Evolutionary conservation across 2,329 filamentous ascomycete genomes (phyloP).

Genomic region (Alternaria arbusti): DNA sequence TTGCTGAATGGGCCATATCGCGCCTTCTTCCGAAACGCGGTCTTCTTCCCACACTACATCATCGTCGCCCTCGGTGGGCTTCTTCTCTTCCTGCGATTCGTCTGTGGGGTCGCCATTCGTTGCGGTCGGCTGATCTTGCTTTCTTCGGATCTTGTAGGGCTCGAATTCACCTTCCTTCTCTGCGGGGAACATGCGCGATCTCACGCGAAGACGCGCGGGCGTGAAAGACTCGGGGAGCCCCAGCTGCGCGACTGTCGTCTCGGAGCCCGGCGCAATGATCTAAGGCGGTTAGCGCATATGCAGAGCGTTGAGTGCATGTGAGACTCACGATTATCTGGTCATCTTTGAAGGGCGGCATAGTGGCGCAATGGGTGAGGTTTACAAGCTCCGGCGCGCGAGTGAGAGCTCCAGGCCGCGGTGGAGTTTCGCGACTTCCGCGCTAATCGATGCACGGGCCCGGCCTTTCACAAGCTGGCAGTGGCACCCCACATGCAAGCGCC

Average conservation of each 20-base stretch:
- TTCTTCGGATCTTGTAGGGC: slow-evolving; percentile 75
- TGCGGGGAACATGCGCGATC: slow-evolving; percentile 89
- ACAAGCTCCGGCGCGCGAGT: slow-evolving; percentile 18
- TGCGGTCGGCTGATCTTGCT: slow-evolving; percentile 38
- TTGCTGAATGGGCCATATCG: slow-evolving; percentile 82
- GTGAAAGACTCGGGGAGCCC: slow-evolving; percentile 90
- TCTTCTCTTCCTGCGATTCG: slow-evolving; percentile 28
- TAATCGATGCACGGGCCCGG: slow-evolving; percentile 11
- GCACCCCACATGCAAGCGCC: slow-evolving; percentile 22
- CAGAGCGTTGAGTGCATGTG: background rate
- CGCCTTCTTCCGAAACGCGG: slow-evolving; percentile 83
- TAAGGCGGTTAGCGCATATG: slow-evolving; percentile 29
- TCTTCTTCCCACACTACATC: slow-evolving; percentile 85
- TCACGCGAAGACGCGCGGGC: slow-evolving; percentile 82
- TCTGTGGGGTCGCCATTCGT: slow-evolving; percentile 41
- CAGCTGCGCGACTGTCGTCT: slow-evolving; percentile 88
- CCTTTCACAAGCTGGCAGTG: slow-evolving; percentile 6
- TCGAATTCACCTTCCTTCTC: slow-evolving; percentile 80
- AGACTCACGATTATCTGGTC: slow-evolving; percentile 53
- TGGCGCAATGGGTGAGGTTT: slow-evolving; percentile 33
- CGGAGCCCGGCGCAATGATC: slow-evolving; percentile 82
- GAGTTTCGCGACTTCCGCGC: slow-evolving; percentile 12
- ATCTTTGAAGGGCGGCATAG: slow-evolving; percentile 55
- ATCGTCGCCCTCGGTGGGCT: slow-evolving; percentile 54
- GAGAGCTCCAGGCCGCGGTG: slow-evolving; percentile 14